Evolutionary conservation across 2,329 filamentous ascomycete species (phyloP), one percentile per base, ranked within the genome.

Genomic region (Fusarium udum): DNA sequence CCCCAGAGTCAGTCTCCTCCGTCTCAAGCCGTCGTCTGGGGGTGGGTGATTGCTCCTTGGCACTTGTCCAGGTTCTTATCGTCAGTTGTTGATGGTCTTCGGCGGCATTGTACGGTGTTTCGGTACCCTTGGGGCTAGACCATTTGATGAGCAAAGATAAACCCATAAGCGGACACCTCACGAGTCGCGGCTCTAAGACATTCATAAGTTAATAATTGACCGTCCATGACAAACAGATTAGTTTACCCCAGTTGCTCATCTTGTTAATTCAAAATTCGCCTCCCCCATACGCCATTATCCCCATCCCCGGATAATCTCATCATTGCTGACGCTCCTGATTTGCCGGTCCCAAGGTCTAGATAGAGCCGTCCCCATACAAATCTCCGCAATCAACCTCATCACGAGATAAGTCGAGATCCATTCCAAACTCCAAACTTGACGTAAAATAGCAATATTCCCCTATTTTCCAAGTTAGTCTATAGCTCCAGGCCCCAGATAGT

Each of bases 1-100:
- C 75, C 76, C 76, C 76, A 78, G 68, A 75, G 59, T 58, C 56
- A 58, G n/a, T 49, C 28, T 58, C 56, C 32, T 69, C 72, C 70
- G 65, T 61, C 60, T 70, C 42, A 71, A 72, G 61, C 68, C 72
- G 63, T 56, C 65, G 51, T 70, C 64, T 64, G 60, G 64, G 62
- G 67, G 63, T 66, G 36, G 61, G 32, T 64, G n/a, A 39, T 59
- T 52, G 15, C 31, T 34, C 48, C 43, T 73, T 64, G 56, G 53
- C 72, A 74, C 66, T 58, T 59, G 49, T 67, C 53, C 59, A 53
- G 46, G 67, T 64, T 56, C 48, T 71, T 74, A 78, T 77, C 75
- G 57, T 74, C 67, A 71, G 55, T 62, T 61, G 28, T 65, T 52
- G 52, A 63, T 55, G 46, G 55, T 43, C 46, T 42, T 63, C 34